These are phyloP conservation scores for Starmera amethionina DNA, from an alignment of 805 yeast genomes.

Conservation along the genomic window DNA sequence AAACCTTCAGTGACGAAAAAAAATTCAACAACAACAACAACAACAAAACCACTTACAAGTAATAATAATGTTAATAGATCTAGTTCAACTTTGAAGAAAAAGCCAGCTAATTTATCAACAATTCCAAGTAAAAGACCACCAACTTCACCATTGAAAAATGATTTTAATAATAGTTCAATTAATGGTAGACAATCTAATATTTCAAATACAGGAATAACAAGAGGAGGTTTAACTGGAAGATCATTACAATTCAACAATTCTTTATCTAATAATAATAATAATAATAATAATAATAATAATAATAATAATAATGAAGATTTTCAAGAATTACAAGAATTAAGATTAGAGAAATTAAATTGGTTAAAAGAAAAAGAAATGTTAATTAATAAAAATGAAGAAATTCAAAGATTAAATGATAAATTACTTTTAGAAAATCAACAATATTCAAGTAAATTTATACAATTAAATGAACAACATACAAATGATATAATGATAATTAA, in stretches of 20 bases:
- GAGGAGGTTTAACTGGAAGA: constrained; percentile 33
- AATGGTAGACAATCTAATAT: no score
- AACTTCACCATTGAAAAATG: constrained; percentile 54
- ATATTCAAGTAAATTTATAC: constrained; percentile 23
- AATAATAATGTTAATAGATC: background rate
- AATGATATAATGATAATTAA: constrained; percentile 41
- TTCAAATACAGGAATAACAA: background rate
- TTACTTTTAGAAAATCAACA: constrained; percentile 18
- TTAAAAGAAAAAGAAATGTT: constrained; percentile 21
- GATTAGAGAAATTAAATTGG: constrained; percentile 39
- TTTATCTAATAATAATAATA: constrained; percentile 1
- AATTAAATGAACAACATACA: constrained; percentile 40
- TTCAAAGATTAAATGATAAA: constrained; percentile 17
- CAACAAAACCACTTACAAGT: constrained; percentile 1
- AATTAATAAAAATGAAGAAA: constrained; percentile 18
- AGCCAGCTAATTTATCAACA: constrained; percentile 15
- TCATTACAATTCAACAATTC: constrained; percentile 26
- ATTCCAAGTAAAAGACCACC: constrained; percentile 65
- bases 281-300: background rate
- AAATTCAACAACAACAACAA: constrained; percentile 9
- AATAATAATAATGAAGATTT: constrained; percentile 13
- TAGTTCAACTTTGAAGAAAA: constrained; percentile 9
- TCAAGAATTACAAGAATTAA: constrained; percentile 39
- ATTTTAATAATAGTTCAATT: constrained; percentile 1
- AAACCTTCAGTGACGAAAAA: constrained; percentile 18